Evolutionary conservation across 345 rosid genomes (phyloP).

Genomic region (Schrenkiella parvula): DNA sequence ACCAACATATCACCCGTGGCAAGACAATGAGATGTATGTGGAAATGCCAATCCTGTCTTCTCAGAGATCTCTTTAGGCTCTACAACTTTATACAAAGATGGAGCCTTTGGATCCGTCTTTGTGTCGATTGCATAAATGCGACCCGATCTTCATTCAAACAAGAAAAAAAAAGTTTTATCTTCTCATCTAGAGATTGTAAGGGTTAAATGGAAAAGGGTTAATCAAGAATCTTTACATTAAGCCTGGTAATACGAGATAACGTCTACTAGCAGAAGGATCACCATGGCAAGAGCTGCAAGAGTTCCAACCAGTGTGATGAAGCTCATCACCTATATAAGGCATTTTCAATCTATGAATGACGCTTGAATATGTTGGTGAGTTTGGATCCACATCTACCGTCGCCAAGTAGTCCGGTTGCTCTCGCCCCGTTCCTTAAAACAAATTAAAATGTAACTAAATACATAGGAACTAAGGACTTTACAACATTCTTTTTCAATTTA

Average conservation of each 20-base stretch:
- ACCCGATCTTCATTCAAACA: slow-evolving; percentile 55
- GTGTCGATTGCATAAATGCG: slow-evolving; percentile 77
- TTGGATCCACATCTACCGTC: slow-evolving; percentile 82
- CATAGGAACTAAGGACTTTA: background rate
- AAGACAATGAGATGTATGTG: slow-evolving; percentile 90
- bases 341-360: slow-evolving; percentile 74
- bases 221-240: slow-evolving; percentile 49
- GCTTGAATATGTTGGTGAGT: slow-evolving; percentile 69
- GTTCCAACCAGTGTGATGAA: slow-evolving; percentile 95
- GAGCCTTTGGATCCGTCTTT: slow-evolving; percentile 58
- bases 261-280: slow-evolving; percentile 63
- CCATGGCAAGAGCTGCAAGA: slow-evolving; percentile 93
- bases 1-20: slow-evolving; percentile 77
- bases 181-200: background rate
- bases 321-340: slow-evolving; percentile 77
- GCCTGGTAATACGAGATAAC: slow-evolving; percentile 71
- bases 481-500: background rate
- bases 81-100: slow-evolving; percentile 68
- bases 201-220: background rate
- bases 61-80: slow-evolving; percentile 54
- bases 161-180: background rate
- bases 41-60: slow-evolving; percentile 84
- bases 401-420: slow-evolving; percentile 82
- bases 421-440: slow-evolving; percentile 59
- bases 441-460: background rate